Evolutionary conservation across 179 eudicot genomes (phyloP), one percentile per base, ranked within the genome.

Genomic region (Drosera spatulata): DNA sequence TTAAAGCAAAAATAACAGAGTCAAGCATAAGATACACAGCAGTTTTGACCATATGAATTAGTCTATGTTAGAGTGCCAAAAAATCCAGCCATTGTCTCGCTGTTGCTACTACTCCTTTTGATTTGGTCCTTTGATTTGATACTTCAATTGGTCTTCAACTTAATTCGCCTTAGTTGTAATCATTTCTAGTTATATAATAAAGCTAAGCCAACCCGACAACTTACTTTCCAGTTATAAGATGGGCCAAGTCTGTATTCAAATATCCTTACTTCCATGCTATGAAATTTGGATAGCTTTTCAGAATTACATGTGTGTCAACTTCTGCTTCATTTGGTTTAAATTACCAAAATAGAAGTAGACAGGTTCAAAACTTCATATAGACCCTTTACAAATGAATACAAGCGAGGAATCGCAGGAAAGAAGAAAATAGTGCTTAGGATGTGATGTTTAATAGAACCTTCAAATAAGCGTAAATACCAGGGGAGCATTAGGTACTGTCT

Each of bases 401-500:
- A 39, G 39, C 38, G 2, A 38, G 5, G 6, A 33, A 2, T 7
- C 40, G 39, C 6, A 22, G 59, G 5, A 11, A 5, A 3, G 15
- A 41, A 41, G n/a, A 11, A 44, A 41, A 2, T 44, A 4, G 6
- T 3, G 11, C 61, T 44, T 41, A 4, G 58, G 5, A 55, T 55
- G 42, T 55, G 7, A 55, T 5, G 38, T 15, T 15, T 5, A 22
- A 64, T 61, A 50, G 13, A 39, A 39, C 69, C 59, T 37, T 38
- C 10, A 61, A 33, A 33, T 4, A 50, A 12, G n/a, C 15, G 14
- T 33, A 55, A n/a, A 61, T 72, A 89, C 99, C 97, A 89, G 85
- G 66, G 90, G 80, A 66, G 81, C 68, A 73, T 82, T 85, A 65
- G 97, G 86, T 60, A 89, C 76, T 63, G 72, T 73, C 73, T 93